Percentiles rank a stretch among this genome's conserved stretches.
These are phyloP conservation scores for Pulveroboletus sp. DNA, from an alignment of 768 basidiomycete genomes.

Conservation along the genomic window DNA sequence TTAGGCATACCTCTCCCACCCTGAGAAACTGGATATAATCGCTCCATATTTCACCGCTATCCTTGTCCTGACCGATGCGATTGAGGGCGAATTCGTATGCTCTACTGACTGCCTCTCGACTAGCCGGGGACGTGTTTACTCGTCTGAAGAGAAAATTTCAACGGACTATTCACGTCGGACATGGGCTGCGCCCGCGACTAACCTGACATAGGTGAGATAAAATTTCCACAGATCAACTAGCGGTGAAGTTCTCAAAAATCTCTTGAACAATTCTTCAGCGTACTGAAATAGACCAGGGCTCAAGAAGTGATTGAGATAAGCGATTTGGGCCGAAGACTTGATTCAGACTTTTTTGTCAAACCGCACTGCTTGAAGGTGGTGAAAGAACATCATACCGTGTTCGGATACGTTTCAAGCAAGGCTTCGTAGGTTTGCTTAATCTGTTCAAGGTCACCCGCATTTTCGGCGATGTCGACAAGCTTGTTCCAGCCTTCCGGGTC, in stretches of 20 bases:
- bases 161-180: conserved; percentile 4
- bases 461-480: conserved; percentile 73
- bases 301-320: conserved; percentile 76
- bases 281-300: conserved; percentile 61
- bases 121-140: conserved; percentile 58
- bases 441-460: conserved; percentile 69
- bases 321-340: conserved; percentile 79
- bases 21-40: conserved; percentile 91
- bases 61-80: conserved; percentile 87
- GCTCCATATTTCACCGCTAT: conserved; percentile 87
- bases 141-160: conserved; percentile 42
- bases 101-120: conserved; percentile 74
- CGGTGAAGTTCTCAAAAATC: conserved; percentile 79
- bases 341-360: conserved; percentile 21
- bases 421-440: conserved; percentile 80
- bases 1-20: conserved; percentile 60
- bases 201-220: conserved; percentile 92
- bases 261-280: conserved; percentile 86
- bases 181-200: conserved; percentile 30
- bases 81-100: conserved; percentile 92
- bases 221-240: conserved; percentile 90
- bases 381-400: conserved; percentile 64
- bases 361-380: conserved; percentile 21
- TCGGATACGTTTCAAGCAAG: conserved; percentile 81
- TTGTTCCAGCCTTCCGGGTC: conserved; percentile 77